Conservation (phyloP, 108 stramenopile genomes). For the Nitzschia sp. region DNA sequence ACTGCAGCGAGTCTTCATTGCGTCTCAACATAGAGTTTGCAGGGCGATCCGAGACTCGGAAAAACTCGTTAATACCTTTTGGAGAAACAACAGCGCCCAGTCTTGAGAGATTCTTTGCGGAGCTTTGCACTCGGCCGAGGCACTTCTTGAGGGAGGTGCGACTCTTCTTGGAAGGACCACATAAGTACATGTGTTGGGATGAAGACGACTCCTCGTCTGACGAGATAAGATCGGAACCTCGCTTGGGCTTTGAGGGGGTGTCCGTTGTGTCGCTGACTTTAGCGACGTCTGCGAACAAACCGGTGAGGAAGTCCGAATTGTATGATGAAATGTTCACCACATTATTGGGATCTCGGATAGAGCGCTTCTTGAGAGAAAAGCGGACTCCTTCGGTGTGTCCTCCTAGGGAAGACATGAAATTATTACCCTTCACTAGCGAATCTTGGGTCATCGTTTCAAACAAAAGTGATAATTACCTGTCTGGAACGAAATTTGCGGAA, state of each 20-base stretch:
- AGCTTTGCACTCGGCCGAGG: constrained; percentile 2
- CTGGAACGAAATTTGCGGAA: neutral
- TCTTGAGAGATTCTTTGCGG: constrained; percentile 12
- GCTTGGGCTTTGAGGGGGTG: neutral
- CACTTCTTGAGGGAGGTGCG: neutral
- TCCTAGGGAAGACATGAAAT: neutral
- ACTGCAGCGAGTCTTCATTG: constrained; percentile 30
- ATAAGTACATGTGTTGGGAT: neutral
- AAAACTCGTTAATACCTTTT: constrained; percentile 27
- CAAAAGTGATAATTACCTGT: neutral
- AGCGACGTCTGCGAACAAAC: constrained; percentile 63
- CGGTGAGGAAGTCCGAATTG: constrained; percentile 53
- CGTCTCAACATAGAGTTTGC: neutral
- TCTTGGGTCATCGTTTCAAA: neutral
- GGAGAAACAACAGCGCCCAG: neutral
- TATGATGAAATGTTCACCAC: constrained; percentile 40
- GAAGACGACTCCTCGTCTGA: neutral
- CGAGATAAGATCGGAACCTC: neutral
- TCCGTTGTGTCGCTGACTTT: constrained; percentile 23
- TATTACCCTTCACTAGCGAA: neutral
- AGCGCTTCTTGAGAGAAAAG: constrained; percentile 41
- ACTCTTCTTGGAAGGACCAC: constrained; percentile 26
- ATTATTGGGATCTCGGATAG: constrained; percentile 5
- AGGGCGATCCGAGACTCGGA: neutral
- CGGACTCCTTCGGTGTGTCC: constrained; percentile 7